phyloP scores from a whole-genome alignment of 805 yeast species.

The Lachancea mirantina region DNA sequence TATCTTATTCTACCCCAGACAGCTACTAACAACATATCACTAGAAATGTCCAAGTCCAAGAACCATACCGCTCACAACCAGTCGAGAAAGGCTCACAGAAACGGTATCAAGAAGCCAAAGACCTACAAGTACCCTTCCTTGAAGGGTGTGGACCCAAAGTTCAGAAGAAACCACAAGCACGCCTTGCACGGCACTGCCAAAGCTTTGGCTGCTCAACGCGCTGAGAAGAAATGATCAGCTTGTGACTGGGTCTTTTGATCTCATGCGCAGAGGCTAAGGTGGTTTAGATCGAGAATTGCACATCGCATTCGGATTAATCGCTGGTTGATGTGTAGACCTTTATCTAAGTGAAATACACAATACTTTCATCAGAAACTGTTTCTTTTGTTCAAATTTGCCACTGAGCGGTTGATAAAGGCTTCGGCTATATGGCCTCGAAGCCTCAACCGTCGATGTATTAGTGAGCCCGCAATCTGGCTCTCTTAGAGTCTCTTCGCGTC shows the following conservation, averaged over 20 bases:
- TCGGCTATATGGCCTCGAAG: no score
- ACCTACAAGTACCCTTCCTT: conserved; percentile 96
- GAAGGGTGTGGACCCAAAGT: conserved; percentile 98
- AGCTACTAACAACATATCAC: neutral
- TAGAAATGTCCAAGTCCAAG: conserved; percentile 96
- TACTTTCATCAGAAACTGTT: no score
- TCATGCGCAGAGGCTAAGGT: no score
- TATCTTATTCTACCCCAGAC: neutral
- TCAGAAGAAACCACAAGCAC: conserved; percentile 98
- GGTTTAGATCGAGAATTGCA: no score
- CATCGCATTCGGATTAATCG: no score
- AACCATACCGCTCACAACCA: conserved; percentile 99
- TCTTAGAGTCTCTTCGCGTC: no score
- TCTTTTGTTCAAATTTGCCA: no score
- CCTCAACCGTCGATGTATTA: no score
- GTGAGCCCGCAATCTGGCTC: no score
- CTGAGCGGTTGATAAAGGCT: no score
- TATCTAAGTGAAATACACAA: no score
- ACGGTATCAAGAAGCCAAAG: conserved; percentile 99
- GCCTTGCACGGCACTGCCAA: conserved; percentile 97
- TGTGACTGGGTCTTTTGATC: conserved; percentile 1
- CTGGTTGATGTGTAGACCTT: no score
- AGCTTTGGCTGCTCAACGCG: conserved; percentile 80
- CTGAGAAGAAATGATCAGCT: conserved; percentile 37
- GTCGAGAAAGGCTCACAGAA: conserved; percentile 99